Evolutionary conservation across 176 grass and related monocot genomes (phyloP), one percentile per base, ranked within the genome.

Genomic region (Tillandsia fasciculata): DNA sequence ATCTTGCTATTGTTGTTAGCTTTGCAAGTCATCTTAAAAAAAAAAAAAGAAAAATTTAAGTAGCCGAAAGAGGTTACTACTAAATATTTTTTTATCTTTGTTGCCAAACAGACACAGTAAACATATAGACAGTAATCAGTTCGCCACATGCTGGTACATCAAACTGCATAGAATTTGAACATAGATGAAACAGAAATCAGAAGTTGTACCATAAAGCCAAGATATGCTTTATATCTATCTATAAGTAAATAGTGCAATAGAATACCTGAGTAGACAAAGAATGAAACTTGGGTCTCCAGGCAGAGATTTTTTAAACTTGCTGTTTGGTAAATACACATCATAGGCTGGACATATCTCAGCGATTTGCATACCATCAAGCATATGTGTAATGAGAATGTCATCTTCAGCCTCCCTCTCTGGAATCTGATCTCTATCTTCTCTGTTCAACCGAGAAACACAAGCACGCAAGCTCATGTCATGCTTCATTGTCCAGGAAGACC

Each of bases 251-350:
- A 0, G 26, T 47, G 49, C 74, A 67, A 29, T 63, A 13, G 3
- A 15, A 33, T 83, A 92, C 93, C 93, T 88, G 69, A 90, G 51
- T 52, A 92, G 50, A 52, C 82, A 92, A 52, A 97, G 72, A 12
- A 92, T 52, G 53, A 92, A 92, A 81, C 51, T 79, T 49, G 89
- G 79, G 56, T 53, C 24, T 54, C 94, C 84, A 15, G 88, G 89
- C 51, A 76, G 68, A 53, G 94, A 83, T 78, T 97, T 97, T 61
- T 77, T 90, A 65, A 97, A 97, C 67, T 86, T 87, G 79, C 86
- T 97, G 63, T 92, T 97, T 23, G 94, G 94, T 18, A 70, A 68
- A 83, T 92, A 78, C 11, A 97, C 73, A 65, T 87, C 59, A 80
- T 83, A 97, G 8, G 70, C 72, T 70, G 79, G 86, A 85, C 66